Evolutionary conservation across 2,329 filamentous ascomycete species (phyloP).

Genomic region (Fusarium xyrophilum): DNA sequence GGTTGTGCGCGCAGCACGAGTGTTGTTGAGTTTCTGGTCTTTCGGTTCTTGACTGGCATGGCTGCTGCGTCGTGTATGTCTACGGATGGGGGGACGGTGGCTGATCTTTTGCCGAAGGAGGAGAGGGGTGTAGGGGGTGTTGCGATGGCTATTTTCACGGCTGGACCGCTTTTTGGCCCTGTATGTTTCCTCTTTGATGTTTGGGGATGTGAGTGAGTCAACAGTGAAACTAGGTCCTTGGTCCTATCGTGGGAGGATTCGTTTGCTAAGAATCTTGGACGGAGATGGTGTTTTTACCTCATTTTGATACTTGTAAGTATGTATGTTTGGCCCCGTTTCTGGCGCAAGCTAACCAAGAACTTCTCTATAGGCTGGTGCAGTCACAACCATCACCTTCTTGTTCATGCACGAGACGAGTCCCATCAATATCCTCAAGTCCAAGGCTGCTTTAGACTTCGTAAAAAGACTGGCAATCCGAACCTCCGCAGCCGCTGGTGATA

Average conservation of each 20-base stretch:
- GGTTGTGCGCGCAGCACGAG: fast-evolving
- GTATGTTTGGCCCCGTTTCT: no score
- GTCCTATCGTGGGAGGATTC: background rate
- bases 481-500: fast-evolving
- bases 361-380: background rate
- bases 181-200: background rate
- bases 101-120: background rate
- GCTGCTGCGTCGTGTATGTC: background rate
- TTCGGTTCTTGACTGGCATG: background rate
- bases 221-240: fast-evolving
- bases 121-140: background rate
- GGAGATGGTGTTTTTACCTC: background rate
- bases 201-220: fast-evolving
- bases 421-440: background rate
- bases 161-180: background rate
- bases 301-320: background rate
- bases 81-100: background rate
- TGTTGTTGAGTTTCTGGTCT: background rate
- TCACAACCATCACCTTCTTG: fast-evolving
- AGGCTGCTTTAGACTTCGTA: background rate
- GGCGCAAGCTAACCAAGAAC: background rate
- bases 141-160: background rate
- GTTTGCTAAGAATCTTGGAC: background rate
- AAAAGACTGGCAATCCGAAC: background rate
- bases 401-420: background rate